Evolutionary conservation across 495 filamentous ascomycete genomes (phyloP), one percentile per base, ranked within the genome.

Genomic region (Talaromyces nanjingensis): DNA sequence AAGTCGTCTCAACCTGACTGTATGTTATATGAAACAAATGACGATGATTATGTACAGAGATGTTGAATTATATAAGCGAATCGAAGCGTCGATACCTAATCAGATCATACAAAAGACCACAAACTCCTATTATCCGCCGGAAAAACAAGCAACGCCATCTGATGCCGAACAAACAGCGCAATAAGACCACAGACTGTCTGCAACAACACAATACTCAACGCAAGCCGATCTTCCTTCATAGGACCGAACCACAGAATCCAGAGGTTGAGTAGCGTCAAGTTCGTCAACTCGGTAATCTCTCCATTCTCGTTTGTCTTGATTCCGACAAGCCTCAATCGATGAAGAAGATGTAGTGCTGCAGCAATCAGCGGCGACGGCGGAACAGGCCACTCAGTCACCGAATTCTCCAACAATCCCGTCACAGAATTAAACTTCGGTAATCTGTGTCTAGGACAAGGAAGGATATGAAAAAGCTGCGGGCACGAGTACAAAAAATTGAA

Each of bases 161-260:
- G 83, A 77, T 98, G 96, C 68, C 94, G 80, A 27, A 92, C 83
- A 70, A 96, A 89, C 59, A 98, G 76, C 24, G 93, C 94, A 42
- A 90, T 69, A n/a, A 96, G 67, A 4, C 93, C 93, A 61, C 87
- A 82, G 1, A 82, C 70, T 18, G 78, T 75, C 80, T 98, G 94
- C 75, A 97, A 80, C 27, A 68, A 77, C 52, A 92, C 79, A 62
- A 98, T 81, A 69, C 89, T 90, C 66, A 85, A 77, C 11, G 91
- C 90, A 16, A 98, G 79, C 42, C 84, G 80, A 73, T 97, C 90
- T 71, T 98, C 94, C 60, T 87, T 84, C 86, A 93, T 86, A 0
- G 96, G 94, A 1, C 94, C 94, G 75, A 91, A 87, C 91, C 91
- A 96, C 27, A 98, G 91, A 57, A 98, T 76, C 94, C 93, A 98